Evolutionary conservation across 1,139 yeast species (phyloP), one percentile per base, ranked within the genome.

Genomic region (Hyphopichia pseudoburtonii): DNA sequence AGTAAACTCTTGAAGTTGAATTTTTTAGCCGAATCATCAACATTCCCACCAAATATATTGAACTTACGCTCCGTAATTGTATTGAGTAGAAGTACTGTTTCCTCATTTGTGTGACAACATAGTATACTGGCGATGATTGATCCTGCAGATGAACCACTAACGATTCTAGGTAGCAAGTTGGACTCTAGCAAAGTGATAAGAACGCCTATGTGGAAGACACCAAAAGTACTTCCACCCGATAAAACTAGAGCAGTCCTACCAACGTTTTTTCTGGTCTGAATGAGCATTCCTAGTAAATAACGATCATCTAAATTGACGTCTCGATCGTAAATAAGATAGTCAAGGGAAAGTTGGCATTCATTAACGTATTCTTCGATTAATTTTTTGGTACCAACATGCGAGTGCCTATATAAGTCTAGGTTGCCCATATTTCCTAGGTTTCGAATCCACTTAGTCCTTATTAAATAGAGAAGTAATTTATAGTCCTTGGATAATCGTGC

Each of bases 101-200:
- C 97, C 33, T 80, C 86, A 47, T 82, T 83, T 11, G 82, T 78
- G 53, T 86, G 88, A 15, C 86, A 83, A 52, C 96, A 88, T 35
- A 92, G 68, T 14, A 90, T 79, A 39, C 96, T 79, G 10, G 98
- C 97, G 40, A 94, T 83, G 38, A 92, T 90, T 1, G 97, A 89
- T 14, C 99, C 99, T 0, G 97, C 96, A 11, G 96, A 87, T 9
- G 96, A 85, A 1, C 99, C 98, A 36, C 95, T 85, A n/a, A 92
- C 79, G 34, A 92, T 87, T 34, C 89, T 72, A 0, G 99, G 99
- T 30, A 92, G 65, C 25, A 90, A 67, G 37, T 83, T 80, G 33
- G 78, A 75, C 48, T 86, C 94, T 34, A 84, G 64, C 29, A 92
- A 69, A 6, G 94, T 86, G 5, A 89, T 79, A 37, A 90, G 67